Evolutionary conservation across 2,329 filamentous ascomycete species (phyloP).

Genomic region (Emmonsiellopsis sp.): DNA sequence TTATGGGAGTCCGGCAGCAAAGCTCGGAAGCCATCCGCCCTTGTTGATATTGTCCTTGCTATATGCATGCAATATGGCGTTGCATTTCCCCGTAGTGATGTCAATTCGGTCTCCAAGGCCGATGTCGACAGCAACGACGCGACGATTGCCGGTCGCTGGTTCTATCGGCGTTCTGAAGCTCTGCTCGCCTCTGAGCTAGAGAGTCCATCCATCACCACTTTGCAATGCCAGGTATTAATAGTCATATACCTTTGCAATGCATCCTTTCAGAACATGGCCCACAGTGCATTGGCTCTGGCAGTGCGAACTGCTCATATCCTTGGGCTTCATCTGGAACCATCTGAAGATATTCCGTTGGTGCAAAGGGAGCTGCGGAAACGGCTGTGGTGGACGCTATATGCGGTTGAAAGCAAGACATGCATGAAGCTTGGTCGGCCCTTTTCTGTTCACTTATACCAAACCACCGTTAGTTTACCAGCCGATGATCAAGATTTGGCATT

Average conservation of each 20-base stretch:
- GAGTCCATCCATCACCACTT: conserved; percentile 38
- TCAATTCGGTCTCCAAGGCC: conserved; percentile 2
- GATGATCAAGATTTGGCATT: conserved; percentile 26
- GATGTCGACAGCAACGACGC: conserved; percentile 24
- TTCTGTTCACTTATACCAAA: conserved; percentile 23
- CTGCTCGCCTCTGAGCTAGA: conserved; percentile 40
- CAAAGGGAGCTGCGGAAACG: conserved; percentile 40
- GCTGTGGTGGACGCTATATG: conserved; percentile 46
- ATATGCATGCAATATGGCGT: conserved; percentile 43
- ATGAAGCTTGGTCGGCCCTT: conserved; percentile 43
- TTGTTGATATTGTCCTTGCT: conserved; percentile 46
- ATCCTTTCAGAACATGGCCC: conserved; percentile 42
- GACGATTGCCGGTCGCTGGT: conserved; percentile 37
- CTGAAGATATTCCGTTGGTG: conserved; percentile 20
- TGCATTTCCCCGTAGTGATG: conserved; percentile 11
- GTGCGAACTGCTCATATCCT: conserved; percentile 40
- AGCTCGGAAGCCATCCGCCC: conserved; percentile 36
- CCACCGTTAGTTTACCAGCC: conserved; percentile 30
- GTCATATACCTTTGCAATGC: conserved; percentile 40
- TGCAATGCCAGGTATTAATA: conserved; percentile 42
- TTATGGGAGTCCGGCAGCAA: conserved; percentile 26
- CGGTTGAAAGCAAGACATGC: conserved; percentile 39
- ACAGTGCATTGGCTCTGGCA: conserved; percentile 32
- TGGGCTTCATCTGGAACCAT: conserved; percentile 42
- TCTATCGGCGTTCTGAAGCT: conserved; percentile 40